Evolutionary conservation across 441 rosid species (phyloP), one percentile per base, ranked within the genome.

Genomic region (Breynia disticha): DNA sequence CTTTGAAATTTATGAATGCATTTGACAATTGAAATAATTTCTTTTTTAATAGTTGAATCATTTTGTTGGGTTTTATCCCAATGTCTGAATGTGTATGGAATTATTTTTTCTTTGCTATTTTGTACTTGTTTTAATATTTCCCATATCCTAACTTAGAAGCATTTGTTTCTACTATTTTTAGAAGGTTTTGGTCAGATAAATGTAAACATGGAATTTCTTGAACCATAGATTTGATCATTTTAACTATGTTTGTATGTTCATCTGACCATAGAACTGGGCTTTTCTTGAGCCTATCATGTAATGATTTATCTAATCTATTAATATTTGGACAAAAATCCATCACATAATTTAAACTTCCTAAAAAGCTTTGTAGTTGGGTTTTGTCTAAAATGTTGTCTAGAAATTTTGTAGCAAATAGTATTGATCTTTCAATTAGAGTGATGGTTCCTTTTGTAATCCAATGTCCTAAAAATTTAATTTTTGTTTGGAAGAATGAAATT

Each of bases 271-370:
- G 2, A 45, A 14, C 8, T 4, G 1, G 13, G 9, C 13, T 19
- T 16, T 41, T 54, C 35, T 3, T 54, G 0, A 54, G 11, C 4
- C 39, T 49, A 19, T 58, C 48, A 58, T 49, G 39, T 0, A 48
- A 15, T 0, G 48, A 47, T 41, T 58, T 58, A 0, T 7, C 38
- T 1, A 35, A 2, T 0, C 1, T 0, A 18, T 24, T 46, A 0
- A 61, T 12, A 13, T 61, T 37, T 9, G 38, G 12, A 47, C 1
- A 45, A 1, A 47, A 61, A 14, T 61, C 47, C 7, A 35, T 1
- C 1, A 53, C 39, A 61, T 61, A 61, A 15, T 44, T 60, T 0
- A 52, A 11, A 3, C 46, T 11, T 13, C 2, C 24, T 52, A 32
- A 1, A 20, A 60, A 52, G 0, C 16, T 17, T 45, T 60, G 35